Percentiles rank a stretch among this genome's conserved stretches.
phyloP scores from a whole-genome alignment of 768 basidiomycete species.

The Lactarius tabidus region DNA sequence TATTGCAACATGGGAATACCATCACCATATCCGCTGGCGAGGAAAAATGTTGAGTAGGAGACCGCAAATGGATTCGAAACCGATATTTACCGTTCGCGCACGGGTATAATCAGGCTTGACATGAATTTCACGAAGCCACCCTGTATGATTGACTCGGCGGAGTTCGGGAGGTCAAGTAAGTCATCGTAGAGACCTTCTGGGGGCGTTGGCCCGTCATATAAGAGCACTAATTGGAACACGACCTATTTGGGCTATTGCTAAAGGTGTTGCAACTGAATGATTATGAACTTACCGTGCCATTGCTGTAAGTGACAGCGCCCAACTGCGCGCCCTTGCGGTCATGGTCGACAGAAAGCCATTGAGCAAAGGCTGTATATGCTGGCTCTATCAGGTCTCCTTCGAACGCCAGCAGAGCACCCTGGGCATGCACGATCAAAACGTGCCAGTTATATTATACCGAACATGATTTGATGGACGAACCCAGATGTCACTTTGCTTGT shows the following conservation, averaged over 20 bases:
- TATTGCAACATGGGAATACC: neutral
- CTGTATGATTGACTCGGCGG: constrained; percentile 25
- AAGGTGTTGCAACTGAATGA: neutral
- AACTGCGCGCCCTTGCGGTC: neutral
- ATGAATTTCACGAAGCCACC: constrained; percentile 36
- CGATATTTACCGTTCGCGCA: neutral
- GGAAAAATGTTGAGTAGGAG: neutral
- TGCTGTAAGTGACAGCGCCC: neutral
- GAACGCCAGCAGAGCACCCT: neutral
- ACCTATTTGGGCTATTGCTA: constrained; percentile 42
- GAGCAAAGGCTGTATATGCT: neutral
- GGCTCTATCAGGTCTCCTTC: neutral
- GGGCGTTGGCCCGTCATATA: constrained; percentile 54
- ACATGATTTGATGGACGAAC: neutral
- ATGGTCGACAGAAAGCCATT: neutral
- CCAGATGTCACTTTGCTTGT: neutral
- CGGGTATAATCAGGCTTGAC: neutral
- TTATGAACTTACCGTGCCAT: constrained; percentile 12
- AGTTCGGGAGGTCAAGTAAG: constrained; percentile 42
- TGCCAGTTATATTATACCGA: too few relatives aligned
- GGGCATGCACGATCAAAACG: neutral
- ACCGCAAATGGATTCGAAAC: neutral
- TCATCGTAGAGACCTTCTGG: constrained; percentile 50
- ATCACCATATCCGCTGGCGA: neutral
- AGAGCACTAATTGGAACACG: constrained; percentile 41